Conservation (phyloP, 768 basidiomycete genomes). For the Boletus rex-veris region DNA sequence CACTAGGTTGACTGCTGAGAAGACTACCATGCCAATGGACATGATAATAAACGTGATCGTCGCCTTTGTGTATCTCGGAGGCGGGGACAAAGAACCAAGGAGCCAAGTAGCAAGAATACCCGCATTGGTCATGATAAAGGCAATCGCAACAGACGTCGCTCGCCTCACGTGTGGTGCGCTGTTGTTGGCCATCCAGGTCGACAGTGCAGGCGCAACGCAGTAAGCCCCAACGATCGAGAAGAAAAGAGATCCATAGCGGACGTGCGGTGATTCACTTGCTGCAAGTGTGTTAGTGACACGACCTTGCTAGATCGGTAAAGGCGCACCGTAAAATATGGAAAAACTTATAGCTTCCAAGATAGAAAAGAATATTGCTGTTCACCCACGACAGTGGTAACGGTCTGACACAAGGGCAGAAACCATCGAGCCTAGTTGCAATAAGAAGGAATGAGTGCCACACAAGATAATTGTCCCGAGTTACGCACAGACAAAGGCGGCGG, state of each 20-base stretch:
- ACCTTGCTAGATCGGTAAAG: neutral
- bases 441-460: neutral
- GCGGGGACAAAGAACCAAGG: conserved; percentile 45
- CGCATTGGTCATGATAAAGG: conserved; percentile 54
- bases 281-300: neutral
- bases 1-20: conserved; percentile 36
- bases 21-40: conserved; percentile 39
- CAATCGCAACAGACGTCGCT: conserved; percentile 56
- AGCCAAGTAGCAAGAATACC: conserved; percentile 64
- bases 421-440: conserved; percentile 32
- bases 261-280: conserved; percentile 30
- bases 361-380: conserved; percentile 43
- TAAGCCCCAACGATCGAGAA: conserved; percentile 53
- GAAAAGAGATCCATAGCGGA: conserved; percentile 57
- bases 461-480: neutral
- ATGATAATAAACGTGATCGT: conserved; percentile 36
- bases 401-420: conserved; percentile 50
- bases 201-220: conserved; percentile 48
- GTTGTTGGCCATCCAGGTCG: conserved; percentile 63
- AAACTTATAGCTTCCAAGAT: conserved; percentile 48
- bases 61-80: conserved; percentile 49
- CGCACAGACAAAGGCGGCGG: conserved; percentile 47
- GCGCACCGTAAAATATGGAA: conserved; percentile 51
- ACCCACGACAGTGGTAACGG: conserved; percentile 47
- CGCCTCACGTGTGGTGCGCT: conserved; percentile 52